Percentiles rank a stretch among this genome's conserved stretches.
These are phyloP conservation scores for Phytopythium oedochilum DNA, from an alignment of 352 stramenopile genomes.

Conservation along the genomic window DNA sequence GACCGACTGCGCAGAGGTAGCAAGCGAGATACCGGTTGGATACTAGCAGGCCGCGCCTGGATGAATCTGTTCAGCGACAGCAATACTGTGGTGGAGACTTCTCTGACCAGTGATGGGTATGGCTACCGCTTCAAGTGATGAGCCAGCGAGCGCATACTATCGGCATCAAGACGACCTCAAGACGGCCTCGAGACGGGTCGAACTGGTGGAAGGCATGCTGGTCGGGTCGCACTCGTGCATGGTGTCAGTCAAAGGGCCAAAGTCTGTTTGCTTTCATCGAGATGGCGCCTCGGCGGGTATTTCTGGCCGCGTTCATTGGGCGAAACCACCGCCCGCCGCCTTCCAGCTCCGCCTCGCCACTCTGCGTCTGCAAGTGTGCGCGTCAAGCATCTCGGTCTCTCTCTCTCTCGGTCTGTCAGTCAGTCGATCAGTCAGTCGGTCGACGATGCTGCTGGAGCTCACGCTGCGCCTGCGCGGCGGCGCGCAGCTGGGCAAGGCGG, in stretches of 20 bases:
- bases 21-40: not conserved
- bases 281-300: not conserved
- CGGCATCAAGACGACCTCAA: not conserved
- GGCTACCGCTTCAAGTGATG: not conserved
- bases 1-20: not conserved
- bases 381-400: too few species aligned
- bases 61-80: not conserved
- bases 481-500: conserved; percentile 70
- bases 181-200: too few species aligned
- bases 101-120: too few species aligned
- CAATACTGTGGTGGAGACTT: too few species aligned
- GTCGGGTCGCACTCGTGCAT: too few species aligned
- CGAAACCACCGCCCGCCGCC: not conserved
- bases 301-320: too few species aligned
- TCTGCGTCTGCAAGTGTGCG: not conserved
- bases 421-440: not conserved
- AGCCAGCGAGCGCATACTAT: not conserved
- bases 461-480: conserved; percentile 50
- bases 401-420: too few species aligned
- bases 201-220: not conserved
- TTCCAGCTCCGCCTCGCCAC: not conserved
- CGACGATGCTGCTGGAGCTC: conserved; percentile 18
- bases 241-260: too few species aligned
- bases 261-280: not conserved
- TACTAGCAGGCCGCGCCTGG: not conserved